Base-by-base conservation (phyloP, 352 stramenopile genomes). In the Globisporangium spinosum region DNA sequence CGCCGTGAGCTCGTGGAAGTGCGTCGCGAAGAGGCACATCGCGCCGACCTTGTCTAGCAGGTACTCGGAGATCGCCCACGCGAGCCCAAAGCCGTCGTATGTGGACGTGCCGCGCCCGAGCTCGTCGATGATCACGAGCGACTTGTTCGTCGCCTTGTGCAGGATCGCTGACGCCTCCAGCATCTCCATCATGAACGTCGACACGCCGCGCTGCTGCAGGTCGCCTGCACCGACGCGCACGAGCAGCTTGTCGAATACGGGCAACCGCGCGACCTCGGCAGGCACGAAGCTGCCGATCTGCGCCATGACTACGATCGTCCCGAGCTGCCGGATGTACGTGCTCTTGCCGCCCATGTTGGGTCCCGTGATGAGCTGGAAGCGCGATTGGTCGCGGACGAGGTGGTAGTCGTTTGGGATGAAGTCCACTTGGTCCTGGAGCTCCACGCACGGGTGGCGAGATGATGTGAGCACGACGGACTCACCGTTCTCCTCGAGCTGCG, bases 151-250 rank as follows among this genome's bases (percentile, higher is more conserved):
- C 0, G 96, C 97, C 68, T 95, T 97, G 75, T 96, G 87, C 49
- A 99, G 75, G 72, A 99, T 99, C 17, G 91, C 90, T 0, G 92
- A 94, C 9, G 98, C 94, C 74, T 99, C 98, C 10, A 99, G 78
- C 98, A 99, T 99, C 81, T 99, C 98, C 58, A 98, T 95, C 98
- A 99, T 99, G 76, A 99, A 99, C 17, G 98, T 99, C 10, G 95
- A 99, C 54, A 99, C 97, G 43, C 98, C 98, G 17, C 93, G 84
- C 70, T 99, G 93, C 78, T 99, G 97, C 13, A 94, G 79, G 74
- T 99, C 98, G 2, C 97, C 97, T 1, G 98, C 98, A 29, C 98
- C 98, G 5, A 99, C 95, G 17, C 98, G 91, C 35, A 98, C 96
- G 6, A 99, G 79, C 25, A 99, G 80, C 65, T 97, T 93, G 82